A percentile compares a stretch with the other conserved stretches of the same genome.
Evolutionary conservation across 1,284 basidiomycete genomes (phyloP).

Genomic region (Mycena sp.): DNA sequence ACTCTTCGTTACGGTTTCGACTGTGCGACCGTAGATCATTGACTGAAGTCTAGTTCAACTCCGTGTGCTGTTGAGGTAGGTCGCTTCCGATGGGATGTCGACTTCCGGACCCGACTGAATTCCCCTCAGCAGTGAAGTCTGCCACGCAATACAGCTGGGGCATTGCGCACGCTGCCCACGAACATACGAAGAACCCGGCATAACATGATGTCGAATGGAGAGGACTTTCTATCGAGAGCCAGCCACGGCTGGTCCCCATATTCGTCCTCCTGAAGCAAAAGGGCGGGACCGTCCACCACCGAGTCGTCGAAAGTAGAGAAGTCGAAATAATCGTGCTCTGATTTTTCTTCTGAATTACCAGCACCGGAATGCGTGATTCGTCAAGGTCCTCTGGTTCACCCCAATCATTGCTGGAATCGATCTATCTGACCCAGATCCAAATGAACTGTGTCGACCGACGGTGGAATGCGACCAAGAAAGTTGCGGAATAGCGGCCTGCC

Average conservation of each 20-base stretch:
- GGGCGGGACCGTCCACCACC: not conserved
- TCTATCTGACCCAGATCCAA: not conserved
- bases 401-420: not conserved
- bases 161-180: not conserved
- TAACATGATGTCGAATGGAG: not conserved
- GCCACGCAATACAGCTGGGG: not conserved
- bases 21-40: too few relatives aligned
- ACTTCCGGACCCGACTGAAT: too few relatives aligned
- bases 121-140: not conserved
- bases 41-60: too few relatives aligned
- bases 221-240: not conserved
- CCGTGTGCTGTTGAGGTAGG: too few relatives aligned
- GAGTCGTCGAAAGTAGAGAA: not conserved
- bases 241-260: not conserved
- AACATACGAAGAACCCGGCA: not conserved
- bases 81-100: too few relatives aligned
- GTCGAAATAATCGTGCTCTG: not conserved
- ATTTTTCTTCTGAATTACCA: too few relatives aligned
- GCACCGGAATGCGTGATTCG: too few relatives aligned
- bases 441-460: not conserved
- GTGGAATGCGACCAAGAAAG: not conserved
- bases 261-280: not conserved
- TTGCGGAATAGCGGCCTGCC: too few relatives aligned
- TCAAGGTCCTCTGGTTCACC: not conserved
- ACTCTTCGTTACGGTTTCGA: too few relatives aligned